These are phyloP conservation scores for Saxispiralis lemnorum DNA, from an alignment of 495 filamentous ascomycete species.

Conservation along the genomic window DNA sequence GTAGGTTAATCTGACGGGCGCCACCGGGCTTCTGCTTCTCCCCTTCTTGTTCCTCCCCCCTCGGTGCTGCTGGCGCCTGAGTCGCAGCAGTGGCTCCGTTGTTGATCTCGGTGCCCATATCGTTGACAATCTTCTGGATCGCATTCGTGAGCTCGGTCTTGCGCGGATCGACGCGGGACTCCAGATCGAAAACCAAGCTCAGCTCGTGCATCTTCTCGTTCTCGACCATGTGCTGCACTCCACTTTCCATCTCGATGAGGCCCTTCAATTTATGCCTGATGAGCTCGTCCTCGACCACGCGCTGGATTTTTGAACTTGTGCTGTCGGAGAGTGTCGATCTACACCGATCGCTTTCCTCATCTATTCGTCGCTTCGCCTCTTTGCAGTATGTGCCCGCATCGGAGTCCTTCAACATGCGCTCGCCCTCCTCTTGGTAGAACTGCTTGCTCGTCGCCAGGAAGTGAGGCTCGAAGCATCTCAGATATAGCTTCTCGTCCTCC, in stretches of 20 bases:
- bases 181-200: slow-evolving; percentile 55
- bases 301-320: slow-evolving; percentile 55
- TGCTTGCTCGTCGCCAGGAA: slow-evolving; percentile 50
- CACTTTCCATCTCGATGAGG: slow-evolving; percentile 71
- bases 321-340: slow-evolving; percentile 52
- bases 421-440: slow-evolving; percentile 66
- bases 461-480: slow-evolving; percentile 61
- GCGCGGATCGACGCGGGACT: slow-evolving; percentile 57
- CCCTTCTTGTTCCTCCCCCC: slow-evolving; percentile 16
- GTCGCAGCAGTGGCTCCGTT: slow-evolving; percentile 33
- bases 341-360: slow-evolving; percentile 69
- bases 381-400: slow-evolving; percentile 72
- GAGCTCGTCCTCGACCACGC: slow-evolving; percentile 63
- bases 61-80: slow-evolving; percentile 11
- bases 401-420: slow-evolving; percentile 51
- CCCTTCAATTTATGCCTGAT: slow-evolving; percentile 59
- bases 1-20: slow-evolving; percentile 35
- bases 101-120: slow-evolving; percentile 70
- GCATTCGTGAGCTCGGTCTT: slow-evolving; percentile 52
- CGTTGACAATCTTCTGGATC: slow-evolving; percentile 56
- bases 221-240: slow-evolving; percentile 78
- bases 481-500: slow-evolving; percentile 62
- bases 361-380: slow-evolving; percentile 52
- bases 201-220: slow-evolving; percentile 67
- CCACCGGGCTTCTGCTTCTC: slow-evolving; percentile 18